Percentiles rank a stretch among this genome's conserved stretches.
phyloP scores from a whole-genome alignment of 2,329 filamentous ascomycete genomes.

The Aspergillus chevalieri region DNA sequence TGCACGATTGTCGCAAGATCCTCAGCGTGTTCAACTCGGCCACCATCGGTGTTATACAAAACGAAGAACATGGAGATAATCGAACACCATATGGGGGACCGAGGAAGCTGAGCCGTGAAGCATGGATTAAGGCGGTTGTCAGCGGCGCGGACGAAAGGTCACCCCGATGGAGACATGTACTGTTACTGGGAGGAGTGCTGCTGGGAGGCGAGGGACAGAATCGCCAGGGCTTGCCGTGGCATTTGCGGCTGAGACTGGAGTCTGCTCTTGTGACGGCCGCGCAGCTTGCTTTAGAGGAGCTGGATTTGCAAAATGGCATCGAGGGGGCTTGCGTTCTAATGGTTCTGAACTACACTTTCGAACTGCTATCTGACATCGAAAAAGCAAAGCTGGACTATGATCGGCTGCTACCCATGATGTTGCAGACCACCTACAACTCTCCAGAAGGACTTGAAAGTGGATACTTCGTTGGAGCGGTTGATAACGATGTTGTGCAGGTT shows the following conservation, averaged over 20 bases:
- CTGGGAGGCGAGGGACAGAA: conserved; percentile 66
- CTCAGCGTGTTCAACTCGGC: conserved; percentile 59
- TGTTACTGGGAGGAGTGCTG: conserved; percentile 73
- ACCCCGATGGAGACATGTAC: conserved; percentile 72
- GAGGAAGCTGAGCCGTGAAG: conserved; percentile 49
- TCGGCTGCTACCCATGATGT: conserved; percentile 61
- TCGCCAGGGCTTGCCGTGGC: conserved; percentile 56
- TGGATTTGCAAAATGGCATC: conserved; percentile 45
- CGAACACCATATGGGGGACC: conserved; percentile 33
- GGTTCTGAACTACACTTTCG: conserved; percentile 71
- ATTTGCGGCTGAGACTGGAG: conserved; percentile 63
- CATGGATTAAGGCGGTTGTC: conserved; percentile 55
- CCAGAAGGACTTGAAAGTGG: conserved; percentile 69
- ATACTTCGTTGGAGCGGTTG: conserved; percentile 66
- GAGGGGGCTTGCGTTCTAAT: conserved; percentile 55
- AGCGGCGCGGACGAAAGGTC: conserved; percentile 56
- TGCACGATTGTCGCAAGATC: conserved; percentile 51
- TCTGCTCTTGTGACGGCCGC: conserved; percentile 66
- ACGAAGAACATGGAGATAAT: conserved; percentile 35
- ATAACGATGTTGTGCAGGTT: conserved; percentile 58
- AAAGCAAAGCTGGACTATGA: conserved; percentile 60
- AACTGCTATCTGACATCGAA: conserved; percentile 58
- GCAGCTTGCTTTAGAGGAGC: conserved; percentile 64
- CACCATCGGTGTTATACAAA: conserved; percentile 48
- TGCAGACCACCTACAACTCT: conserved; percentile 62